A percentile compares a stretch with the other conserved stretches of the same genome.
Conservation (phyloP, 805 yeast species). For the Kluyveromyces siamensis region DNA sequence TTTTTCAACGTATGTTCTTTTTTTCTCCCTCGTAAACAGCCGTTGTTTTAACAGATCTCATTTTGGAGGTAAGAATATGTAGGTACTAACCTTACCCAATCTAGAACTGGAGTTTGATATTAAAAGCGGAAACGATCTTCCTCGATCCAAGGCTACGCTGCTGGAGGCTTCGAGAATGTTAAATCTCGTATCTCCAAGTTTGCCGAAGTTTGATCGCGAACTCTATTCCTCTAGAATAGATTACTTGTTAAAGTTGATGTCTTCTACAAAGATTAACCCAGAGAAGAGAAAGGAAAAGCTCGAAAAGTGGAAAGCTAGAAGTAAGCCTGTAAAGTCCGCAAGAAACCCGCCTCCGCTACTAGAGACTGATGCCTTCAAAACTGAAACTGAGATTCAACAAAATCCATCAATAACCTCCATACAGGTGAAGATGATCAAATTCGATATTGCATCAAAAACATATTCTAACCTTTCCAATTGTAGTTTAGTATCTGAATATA, state of each 20-base stretch:
- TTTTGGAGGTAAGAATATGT: too few species aligned
- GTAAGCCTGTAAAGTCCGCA: background rate
- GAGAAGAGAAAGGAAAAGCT: background rate
- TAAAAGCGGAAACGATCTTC: constrained; percentile 1
- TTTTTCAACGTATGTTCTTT: background rate
- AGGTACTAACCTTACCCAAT: background rate
- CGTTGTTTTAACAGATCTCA: too few species aligned
- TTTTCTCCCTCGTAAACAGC: background rate
- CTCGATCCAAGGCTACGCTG: constrained; percentile 6
- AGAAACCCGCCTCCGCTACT: background rate
- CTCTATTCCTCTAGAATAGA: constrained; percentile 10
- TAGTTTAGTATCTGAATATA: background rate
- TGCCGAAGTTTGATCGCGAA: constrained; percentile 15
- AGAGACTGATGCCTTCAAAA: background rate
- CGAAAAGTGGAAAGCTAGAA: background rate
- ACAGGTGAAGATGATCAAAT: background rate
- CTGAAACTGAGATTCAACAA: background rate
- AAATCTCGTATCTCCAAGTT: constrained; percentile 5
- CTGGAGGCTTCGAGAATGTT: constrained; percentile 7
- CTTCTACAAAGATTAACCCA: background rate
- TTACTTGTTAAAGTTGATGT: constrained; percentile 8
- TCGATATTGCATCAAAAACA: background rate
- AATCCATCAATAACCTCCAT: background rate
- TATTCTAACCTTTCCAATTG: background rate
- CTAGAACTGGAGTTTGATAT: constrained; percentile 1